phyloP scores from a whole-genome alignment of 2,329 filamentous ascomycete genomes.

The Colletotrichum sp. region DNA sequence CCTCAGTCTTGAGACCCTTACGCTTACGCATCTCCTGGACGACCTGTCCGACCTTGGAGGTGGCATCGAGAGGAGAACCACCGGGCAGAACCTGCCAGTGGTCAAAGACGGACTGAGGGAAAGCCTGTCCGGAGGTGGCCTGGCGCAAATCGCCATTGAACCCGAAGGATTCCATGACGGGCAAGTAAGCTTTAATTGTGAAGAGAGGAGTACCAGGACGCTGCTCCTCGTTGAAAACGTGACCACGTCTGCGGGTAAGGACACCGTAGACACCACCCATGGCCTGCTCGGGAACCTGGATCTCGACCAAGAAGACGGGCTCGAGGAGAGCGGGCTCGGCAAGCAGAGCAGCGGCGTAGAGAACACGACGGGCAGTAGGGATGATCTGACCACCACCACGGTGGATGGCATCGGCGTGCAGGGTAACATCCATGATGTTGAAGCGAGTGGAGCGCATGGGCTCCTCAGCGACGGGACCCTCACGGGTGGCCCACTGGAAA shows the following conservation, averaged over 20 bases:
- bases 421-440: constrained; percentile 99
- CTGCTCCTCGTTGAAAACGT: constrained; percentile 99
- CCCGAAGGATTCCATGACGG: constrained; percentile 97
- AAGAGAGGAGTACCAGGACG: constrained; percentile 98
- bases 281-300: constrained; percentile 96
- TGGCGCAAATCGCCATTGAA: constrained; percentile 98
- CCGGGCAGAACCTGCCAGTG: constrained; percentile 97
- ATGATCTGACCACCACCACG: constrained; percentile 99
- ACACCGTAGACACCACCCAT: constrained; percentile 99
- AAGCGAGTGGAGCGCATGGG: constrained; percentile 96
- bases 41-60: constrained; percentile 81
- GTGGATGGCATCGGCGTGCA: constrained; percentile 99
- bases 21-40: constrained; percentile 94
- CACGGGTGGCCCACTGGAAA: constrained; percentile 99
- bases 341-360: constrained; percentile 91
- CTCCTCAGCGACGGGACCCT: constrained; percentile 98
- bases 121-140: constrained; percentile 94
- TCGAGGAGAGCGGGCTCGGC: constrained; percentile 91
- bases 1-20: constrained; percentile 98
- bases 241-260: constrained; percentile 95
- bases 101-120: constrained; percentile 98
- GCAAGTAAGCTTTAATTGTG: constrained; percentile 98
- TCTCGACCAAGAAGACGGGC: constrained; percentile 99
- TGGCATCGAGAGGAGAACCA: constrained; percentile 86
- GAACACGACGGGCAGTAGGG: constrained; percentile 94